phyloP scores from a whole-genome alignment of 345 rosid genomes.

The Populus ilicifolia region DNA sequence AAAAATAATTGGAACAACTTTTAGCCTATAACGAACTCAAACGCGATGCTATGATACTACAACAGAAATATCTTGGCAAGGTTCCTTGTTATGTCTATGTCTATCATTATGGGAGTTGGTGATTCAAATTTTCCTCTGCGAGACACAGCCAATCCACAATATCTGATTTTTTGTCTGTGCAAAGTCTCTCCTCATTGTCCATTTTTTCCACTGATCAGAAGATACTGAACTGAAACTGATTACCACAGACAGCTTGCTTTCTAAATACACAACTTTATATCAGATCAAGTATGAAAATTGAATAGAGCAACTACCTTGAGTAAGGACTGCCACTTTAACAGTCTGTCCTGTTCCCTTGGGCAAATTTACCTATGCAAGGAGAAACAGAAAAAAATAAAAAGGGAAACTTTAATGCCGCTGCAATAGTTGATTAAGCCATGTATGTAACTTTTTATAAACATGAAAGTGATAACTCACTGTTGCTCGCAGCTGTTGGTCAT shows the following conservation, averaged over 20 bases:
- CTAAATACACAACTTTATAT: neutral
- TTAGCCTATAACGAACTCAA: neutral
- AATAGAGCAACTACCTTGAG: constrained; percentile 63
- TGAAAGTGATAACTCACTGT: constrained; percentile 46
- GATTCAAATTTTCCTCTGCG: neutral
- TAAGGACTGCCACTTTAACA: constrained; percentile 90
- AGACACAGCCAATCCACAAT: neutral
- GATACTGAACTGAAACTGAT: neutral
- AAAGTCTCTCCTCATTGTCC: neutral
- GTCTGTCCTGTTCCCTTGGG: constrained; percentile 98
- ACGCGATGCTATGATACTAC: neutral
- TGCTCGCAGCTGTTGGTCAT: constrained; percentile 96
- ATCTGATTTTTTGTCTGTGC: neutral
- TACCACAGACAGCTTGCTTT: neutral
- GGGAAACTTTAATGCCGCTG: neutral
- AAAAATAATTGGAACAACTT: neutral
- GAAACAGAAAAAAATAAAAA: constrained; percentile 11
- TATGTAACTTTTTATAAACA: neutral
- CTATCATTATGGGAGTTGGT: neutral
- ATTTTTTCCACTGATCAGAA: neutral
- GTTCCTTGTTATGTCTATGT: neutral
- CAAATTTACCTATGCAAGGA: constrained; percentile 62
- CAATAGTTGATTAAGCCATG: neutral
- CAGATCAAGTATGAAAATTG: neutral
- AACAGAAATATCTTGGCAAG: neutral